These are phyloP conservation scores for Termitomyces sp. DNA, from an alignment of 768 basidiomycete genomes.

Conservation along the genomic window DNA sequence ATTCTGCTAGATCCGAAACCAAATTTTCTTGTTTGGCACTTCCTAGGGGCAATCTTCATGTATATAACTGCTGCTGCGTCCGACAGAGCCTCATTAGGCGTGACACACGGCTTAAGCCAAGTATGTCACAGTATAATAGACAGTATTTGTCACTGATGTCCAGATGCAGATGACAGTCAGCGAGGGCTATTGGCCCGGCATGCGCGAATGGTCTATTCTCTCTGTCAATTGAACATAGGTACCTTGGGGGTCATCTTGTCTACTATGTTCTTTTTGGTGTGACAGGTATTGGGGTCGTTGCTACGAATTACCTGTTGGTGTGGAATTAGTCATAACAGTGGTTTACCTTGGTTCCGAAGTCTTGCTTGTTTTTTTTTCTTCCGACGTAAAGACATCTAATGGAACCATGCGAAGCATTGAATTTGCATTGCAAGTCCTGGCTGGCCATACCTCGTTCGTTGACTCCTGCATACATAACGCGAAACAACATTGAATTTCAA, in stretches of 20 bases:
- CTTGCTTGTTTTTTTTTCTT: neutral
- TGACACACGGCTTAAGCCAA: slow-evolving; percentile 50
- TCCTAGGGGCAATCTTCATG: slow-evolving; percentile 61
- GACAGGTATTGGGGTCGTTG: slow-evolving; percentile 22
- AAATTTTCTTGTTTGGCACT: neutral
- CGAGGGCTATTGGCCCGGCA: slow-evolving; percentile 49
- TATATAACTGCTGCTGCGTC: slow-evolving; percentile 65
- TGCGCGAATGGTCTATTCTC: slow-evolving; percentile 62
- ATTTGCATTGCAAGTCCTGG: neutral
- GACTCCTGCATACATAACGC: neutral
- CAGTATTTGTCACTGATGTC: neutral
- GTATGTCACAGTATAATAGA: neutral
- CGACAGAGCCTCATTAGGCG: slow-evolving; percentile 58
- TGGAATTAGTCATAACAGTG: slow-evolving; percentile 8
- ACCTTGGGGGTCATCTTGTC: slow-evolving; percentile 52
- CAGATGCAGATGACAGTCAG: slow-evolving; percentile 28
- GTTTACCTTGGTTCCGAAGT: neutral
- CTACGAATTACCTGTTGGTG: slow-evolving; percentile 14
- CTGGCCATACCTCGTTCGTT: neutral
- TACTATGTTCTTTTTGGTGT: slow-evolving; percentile 36
- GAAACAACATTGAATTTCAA: neutral
- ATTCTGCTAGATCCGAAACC: neutral
- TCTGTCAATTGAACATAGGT: slow-evolving; percentile 47
- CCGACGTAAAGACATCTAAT: neutral
- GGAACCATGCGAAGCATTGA: neutral